Base-by-base conservation (phyloP, 2,329 filamentous ascomycete genomes). In the Venturia pyrina region DNA sequence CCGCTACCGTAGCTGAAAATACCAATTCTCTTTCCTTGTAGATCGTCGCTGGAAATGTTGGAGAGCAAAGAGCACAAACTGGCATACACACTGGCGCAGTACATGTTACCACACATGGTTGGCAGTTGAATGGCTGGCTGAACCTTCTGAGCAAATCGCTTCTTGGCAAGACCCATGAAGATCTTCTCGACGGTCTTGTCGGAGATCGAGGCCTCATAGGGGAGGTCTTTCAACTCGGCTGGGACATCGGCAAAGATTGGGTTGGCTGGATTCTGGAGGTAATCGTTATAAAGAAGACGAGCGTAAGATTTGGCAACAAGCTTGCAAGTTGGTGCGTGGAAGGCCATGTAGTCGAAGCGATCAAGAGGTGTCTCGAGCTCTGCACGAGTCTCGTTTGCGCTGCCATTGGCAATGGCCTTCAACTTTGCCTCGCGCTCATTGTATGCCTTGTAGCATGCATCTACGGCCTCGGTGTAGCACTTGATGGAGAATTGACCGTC, bases 71-170 rank as follows among this genome's bases (percentile, higher is more conserved):
- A 80, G 71, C 76, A 76, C 67, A 83, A 75, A 69, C 79, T 80
- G 66, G 75, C 77, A 74, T 82, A 83, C 64, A 83, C 80, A 67
- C 78, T 81, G 40, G 78, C 80, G 68, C 78, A 80, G 78, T 83
- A 83, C 81, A 83, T 83, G 78, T 83, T 83, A 65, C 81, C 81
- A 75, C 80, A 82, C 76, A 78, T 77, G 69, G 80, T 82, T 10
- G 81, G 80, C 32, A 82, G 78, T 69, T 80, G 72, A 69, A 81
- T 79, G 66, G 77, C 73, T 34, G 80, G 80, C 75, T 81, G 78
- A 50, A 83, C 80, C 67, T 79, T 79, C 63, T 75, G 67, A 60
- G 75, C 77, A 70, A 81, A 82, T 62, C 79, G 77, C 77, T 82
- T 82, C 78, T 82, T 82, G 56, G 80, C 72, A 28, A 83, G 76